Evolutionary conservation across 1,284 basidiomycete species (phyloP).

Genomic region (Moesziomyces globuligerus): DNA sequence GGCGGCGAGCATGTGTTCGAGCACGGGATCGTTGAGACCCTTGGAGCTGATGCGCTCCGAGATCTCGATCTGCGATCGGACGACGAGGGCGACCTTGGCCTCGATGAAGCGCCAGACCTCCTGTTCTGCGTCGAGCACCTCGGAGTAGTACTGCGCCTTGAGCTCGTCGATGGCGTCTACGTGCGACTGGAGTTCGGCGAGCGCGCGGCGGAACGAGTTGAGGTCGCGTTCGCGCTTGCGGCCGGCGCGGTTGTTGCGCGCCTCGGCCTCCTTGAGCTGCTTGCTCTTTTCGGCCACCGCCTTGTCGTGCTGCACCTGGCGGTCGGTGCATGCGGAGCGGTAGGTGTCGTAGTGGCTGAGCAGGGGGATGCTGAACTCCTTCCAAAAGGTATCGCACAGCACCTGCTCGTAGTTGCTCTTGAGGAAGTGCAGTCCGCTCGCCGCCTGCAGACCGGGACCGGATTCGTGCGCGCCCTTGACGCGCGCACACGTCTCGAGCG

Average conservation of each 20-base stretch:
- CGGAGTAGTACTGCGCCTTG: slow-evolving; percentile 81
- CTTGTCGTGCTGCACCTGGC: slow-evolving; percentile 62
- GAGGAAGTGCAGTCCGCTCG: slow-evolving; percentile 82
- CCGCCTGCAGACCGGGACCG: slow-evolving; percentile 59
- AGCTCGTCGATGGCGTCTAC: slow-evolving; percentile 86
- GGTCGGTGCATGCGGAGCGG: slow-evolving; percentile 74
- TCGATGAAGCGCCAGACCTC: slow-evolving; percentile 91
- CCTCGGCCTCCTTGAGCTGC: slow-evolving; percentile 88
- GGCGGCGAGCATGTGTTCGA: slow-evolving; percentile 87
- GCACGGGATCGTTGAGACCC: slow-evolving; percentile 82
- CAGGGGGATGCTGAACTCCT: slow-evolving; percentile 88
- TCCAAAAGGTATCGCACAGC: slow-evolving; percentile 85
- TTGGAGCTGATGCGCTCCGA: slow-evolving; percentile 83
- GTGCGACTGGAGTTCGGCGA: slow-evolving; percentile 79
- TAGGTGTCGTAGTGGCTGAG: slow-evolving; percentile 85
- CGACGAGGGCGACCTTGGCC: slow-evolving; percentile 66
- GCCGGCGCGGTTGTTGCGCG: slow-evolving; percentile 79
- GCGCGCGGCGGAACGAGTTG: slow-evolving; percentile 56
- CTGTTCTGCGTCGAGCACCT: slow-evolving; percentile 90
- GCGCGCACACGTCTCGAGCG: slow-evolving; percentile 61
- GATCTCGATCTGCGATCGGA: slow-evolving; percentile 61
- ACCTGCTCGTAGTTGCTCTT: slow-evolving; percentile 93
- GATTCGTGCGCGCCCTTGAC: slow-evolving; percentile 63
- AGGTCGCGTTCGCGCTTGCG: slow-evolving; percentile 75
- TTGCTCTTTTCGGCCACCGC: slow-evolving; percentile 78